Evolutionary conservation across 371 early-diverging fungal species (phyloP), one percentile per base, ranked within the genome.

Genomic region (Dinochytrium kinnereticum): DNA sequence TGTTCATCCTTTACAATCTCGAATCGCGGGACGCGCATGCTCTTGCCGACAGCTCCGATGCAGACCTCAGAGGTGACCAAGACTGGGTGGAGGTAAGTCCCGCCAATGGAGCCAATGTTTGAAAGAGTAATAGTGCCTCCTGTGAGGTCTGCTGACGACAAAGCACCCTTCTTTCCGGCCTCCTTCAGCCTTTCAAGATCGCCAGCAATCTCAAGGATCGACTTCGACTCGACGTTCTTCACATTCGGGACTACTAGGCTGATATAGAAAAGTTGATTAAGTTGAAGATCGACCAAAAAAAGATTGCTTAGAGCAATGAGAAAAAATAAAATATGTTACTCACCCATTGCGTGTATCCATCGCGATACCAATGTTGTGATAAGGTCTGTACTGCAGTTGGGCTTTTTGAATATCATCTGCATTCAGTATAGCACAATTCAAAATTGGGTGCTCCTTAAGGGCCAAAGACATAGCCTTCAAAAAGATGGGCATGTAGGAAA

Each of bases 101-200:
- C 98, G 34, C 98, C 98, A 68, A 98, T 91, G 68, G 89, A 93
- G 38, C 99, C 99, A 71, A 98, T 93, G 80, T 98, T 98, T 64
- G 95, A 95, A 26, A 98, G 80, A 0, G 98, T 95, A 67, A 97
- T 90, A 0, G 97, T 97, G 21, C 94, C 96, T 64, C 91, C 93
- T 71, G 86, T 84, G 68, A 97, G 76, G 73, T 96, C 96, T 0
- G 89, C 86, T 33, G 88, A 78, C 0, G 89, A 50, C 37, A 97
- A 80, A 0, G 89, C 80, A 64, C 89, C 90, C 53, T 77, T 85
- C 74, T 88, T 86, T 59, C 93, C 96, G 33, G 88, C 82, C 69
- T 89, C 88, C 39, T 90, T 88, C 57, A 98, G 85, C 51, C 92
- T 88, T 44, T 91, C 87, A 61, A 98, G 82, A 73, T 98, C 97